phyloP scores from a whole-genome alignment of 177 flowering plant genomes.

The Telopea speciosissima region DNA sequence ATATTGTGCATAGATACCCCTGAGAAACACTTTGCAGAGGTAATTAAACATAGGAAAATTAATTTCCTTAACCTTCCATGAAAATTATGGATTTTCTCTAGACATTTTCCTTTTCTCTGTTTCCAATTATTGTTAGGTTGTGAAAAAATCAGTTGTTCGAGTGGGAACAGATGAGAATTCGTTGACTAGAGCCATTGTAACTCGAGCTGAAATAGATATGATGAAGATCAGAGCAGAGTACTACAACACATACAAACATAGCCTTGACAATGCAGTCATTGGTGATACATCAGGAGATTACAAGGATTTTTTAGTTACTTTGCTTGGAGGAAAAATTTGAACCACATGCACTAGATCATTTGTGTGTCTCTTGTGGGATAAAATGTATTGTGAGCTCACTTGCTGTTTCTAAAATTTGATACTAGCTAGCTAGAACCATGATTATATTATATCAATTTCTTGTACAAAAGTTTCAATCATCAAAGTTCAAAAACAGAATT shows the following conservation, averaged over 20 bases:
- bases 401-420: too few species aligned
- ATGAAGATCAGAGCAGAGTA: constrained; percentile 52
- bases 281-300: constrained; percentile 86
- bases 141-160: constrained; percentile 37
- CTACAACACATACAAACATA: constrained; percentile 29
- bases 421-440: neutral
- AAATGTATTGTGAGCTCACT: too few species aligned
- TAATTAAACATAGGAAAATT: constrained; percentile 5
- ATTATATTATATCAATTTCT: too few species aligned
- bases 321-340: constrained; percentile 57
- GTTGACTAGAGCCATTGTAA: constrained; percentile 60
- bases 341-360: too few species aligned
- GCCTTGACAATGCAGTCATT: constrained; percentile 51
- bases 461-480: too few species aligned
- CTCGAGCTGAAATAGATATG: constrained; percentile 80
- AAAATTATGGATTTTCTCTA: too few species aligned
- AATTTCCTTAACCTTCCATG: too few species aligned
- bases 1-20: constrained; percentile 63
- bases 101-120: too few species aligned
- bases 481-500: too few species aligned
- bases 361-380: neutral
- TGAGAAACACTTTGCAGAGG: constrained; percentile 78
- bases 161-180: constrained; percentile 82
- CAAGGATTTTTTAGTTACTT: constrained; percentile 61
- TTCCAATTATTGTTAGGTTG: constrained; percentile 16